phyloP scores from a whole-genome alignment of 257 asterid species.

The Henckelia pumila region DNA sequence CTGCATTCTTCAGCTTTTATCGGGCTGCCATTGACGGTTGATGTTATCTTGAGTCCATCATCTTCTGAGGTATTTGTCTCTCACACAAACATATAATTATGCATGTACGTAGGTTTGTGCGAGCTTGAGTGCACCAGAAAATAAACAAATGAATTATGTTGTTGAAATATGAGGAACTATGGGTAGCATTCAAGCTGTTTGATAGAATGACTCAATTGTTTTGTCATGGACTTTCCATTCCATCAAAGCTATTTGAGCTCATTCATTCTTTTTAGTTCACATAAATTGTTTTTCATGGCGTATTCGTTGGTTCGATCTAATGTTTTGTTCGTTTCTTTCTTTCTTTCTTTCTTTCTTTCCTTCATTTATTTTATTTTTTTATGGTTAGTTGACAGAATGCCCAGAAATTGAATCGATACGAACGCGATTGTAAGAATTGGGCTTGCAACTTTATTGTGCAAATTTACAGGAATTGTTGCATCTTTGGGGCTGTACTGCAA shows the following conservation, averaged over 20 bases:
- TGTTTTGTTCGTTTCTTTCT: background rate
- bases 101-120: background rate
- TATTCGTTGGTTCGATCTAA: background rate
- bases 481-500: background rate
- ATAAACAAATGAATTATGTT: background rate
- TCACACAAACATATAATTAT: background rate
- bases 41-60: background rate
- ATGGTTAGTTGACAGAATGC: conserved; percentile 25
- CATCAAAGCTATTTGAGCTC: background rate
- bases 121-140: background rate
- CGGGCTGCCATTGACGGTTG: background rate
- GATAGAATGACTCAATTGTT: conserved; percentile 39
- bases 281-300: background rate
- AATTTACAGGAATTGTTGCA: conserved; percentile 13
- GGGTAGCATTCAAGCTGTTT: conserved; percentile 32
- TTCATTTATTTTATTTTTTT: no score
- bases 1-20: background rate
- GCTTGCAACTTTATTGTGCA: background rate
- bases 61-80: background rate
- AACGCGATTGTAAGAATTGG: conserved; percentile 15
- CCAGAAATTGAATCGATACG: conserved; percentile 11
- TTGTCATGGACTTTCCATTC: conserved; percentile 3
- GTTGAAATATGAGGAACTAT: conserved; percentile 3
- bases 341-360: background rate
- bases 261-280: background rate